phyloP scores from a whole-genome alignment of 169 alveolate species.

The Cryptosporidium sp. region DNA sequence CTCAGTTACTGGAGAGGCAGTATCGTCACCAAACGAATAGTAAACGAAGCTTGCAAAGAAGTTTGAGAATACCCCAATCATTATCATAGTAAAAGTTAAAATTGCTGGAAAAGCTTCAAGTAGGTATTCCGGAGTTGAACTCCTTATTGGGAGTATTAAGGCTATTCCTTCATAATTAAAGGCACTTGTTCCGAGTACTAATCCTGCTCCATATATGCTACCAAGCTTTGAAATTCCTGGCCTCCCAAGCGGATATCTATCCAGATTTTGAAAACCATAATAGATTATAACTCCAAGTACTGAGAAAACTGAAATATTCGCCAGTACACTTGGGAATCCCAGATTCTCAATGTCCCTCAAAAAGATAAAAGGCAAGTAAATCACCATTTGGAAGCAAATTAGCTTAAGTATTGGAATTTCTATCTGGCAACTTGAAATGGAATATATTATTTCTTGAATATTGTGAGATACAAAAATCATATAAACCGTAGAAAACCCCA shows the following conservation, averaged over 20 bases:
- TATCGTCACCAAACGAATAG: constrained; percentile 72
- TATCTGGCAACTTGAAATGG: constrained; percentile 56
- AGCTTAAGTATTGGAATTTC: constrained; percentile 51
- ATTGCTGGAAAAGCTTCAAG: constrained; percentile 8
- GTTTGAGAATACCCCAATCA: constrained; percentile 61
- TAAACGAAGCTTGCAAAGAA: constrained; percentile 54
- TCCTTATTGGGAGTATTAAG: constrained; percentile 57
- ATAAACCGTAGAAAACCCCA: constrained; percentile 66
- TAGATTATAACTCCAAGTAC: constrained; percentile 48
- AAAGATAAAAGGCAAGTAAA: constrained; percentile 53
- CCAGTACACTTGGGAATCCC: constrained; percentile 53
- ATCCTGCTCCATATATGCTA: constrained; percentile 68
- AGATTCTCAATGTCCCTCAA: constrained; percentile 53
- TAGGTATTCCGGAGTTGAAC: constrained; percentile 32
- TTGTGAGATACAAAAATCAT: constrained; percentile 53
- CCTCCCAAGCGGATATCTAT: constrained; percentile 28
- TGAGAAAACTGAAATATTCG: constrained; percentile 59
- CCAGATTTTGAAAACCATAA: constrained; percentile 19
- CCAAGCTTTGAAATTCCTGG: constrained; percentile 23
- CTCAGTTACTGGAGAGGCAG: constrained; percentile 70
- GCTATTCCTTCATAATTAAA: constrained; percentile 69
- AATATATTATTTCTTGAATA: constrained; percentile 42
- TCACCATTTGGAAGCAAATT: constrained; percentile 59
- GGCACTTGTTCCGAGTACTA: constrained; percentile 72
- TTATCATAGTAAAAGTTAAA: constrained; percentile 38